Percentiles rank a stretch among this genome's conserved stretches.
These are phyloP conservation scores for Emergomyces pasteurianus DNA, from an alignment of 2,329 filamentous ascomycete species.

Conservation along the genomic window DNA sequence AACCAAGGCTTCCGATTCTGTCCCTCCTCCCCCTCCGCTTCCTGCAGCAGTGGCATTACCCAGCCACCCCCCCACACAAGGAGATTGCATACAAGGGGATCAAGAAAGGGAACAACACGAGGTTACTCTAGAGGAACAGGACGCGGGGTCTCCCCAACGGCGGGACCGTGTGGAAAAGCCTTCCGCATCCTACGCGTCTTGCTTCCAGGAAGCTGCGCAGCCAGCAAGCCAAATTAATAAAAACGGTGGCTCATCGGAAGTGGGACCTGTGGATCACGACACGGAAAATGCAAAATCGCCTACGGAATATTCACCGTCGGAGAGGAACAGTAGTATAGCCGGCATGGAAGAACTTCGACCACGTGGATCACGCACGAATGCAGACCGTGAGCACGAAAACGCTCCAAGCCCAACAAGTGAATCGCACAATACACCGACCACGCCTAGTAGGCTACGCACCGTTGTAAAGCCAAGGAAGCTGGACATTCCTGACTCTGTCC, in stretches of 20 bases:
- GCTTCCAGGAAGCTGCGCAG: background rate
- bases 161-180: background rate
- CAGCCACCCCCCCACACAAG: background rate
- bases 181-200: background rate
- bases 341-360: background rate
- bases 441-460: background rate
- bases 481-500: background rate
- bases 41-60: background rate
- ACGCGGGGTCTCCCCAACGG: background rate
- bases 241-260: background rate
- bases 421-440: background rate
- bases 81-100: background rate
- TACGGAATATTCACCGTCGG: background rate
- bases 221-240: background rate
- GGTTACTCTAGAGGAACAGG: background rate
- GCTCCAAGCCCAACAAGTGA: background rate
- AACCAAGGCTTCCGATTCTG: conserved; percentile 5
- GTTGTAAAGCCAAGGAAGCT: background rate
- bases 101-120: background rate
- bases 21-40: conserved; percentile 7
- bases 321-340: background rate
- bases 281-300: background rate
- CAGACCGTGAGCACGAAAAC: background rate
- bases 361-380: background rate
- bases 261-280: background rate